Evolutionary conservation across 352 stramenopile genomes (phyloP), one percentile per base, ranked within the genome.

Genomic region (Pythium phragmiticola): DNA sequence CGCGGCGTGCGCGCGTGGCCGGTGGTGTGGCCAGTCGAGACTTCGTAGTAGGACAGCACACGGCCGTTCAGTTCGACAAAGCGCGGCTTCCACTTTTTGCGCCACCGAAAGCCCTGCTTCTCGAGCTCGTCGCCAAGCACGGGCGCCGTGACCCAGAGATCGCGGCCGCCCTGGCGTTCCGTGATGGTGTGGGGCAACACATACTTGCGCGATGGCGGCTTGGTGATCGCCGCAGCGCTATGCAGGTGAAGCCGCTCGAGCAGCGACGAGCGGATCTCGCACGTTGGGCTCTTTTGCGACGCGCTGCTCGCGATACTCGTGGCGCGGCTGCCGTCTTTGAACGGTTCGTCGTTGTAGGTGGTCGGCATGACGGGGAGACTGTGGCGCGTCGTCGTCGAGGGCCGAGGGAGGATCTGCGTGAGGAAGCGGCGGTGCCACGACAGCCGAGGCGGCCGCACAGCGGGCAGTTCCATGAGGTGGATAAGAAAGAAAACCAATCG

Each of bases 121-220:
- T 90, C 80, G 33, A 92, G 73, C 43, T 78, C 77, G 19, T 82
- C 84, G n/a, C 65, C 74, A 26, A 90, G 63, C 47, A 90, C 79
- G 8, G 82, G 82, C n/a, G 84, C 84, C 33, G 81, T 85, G 43
- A 93, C 79, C 84, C 84, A 92, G 0, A 92, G 72, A 58, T 92
- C 74, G 48, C 70, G 65, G 33, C 84, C 84, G 52, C 82, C 82
- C 48, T 86, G 70, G 64, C 82, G 71, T 46, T 93, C 84, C 17
- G 84, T 93, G 77, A 93, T 91, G 0, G 77, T 90, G 60, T 93
- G 84, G 4, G 81, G 84, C 46, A 92, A 72, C n/a, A 70, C 55
- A n/a, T 77, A 48, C 12, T 65, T 66, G 16, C 54, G 68, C 6
- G 66, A 63, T n/a, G 43, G 33, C 13, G 54, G 43, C 55, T 67